Base-by-base conservation (phyloP, 106 monocot genomes). In the Apostasia shenzhenica region DNA sequence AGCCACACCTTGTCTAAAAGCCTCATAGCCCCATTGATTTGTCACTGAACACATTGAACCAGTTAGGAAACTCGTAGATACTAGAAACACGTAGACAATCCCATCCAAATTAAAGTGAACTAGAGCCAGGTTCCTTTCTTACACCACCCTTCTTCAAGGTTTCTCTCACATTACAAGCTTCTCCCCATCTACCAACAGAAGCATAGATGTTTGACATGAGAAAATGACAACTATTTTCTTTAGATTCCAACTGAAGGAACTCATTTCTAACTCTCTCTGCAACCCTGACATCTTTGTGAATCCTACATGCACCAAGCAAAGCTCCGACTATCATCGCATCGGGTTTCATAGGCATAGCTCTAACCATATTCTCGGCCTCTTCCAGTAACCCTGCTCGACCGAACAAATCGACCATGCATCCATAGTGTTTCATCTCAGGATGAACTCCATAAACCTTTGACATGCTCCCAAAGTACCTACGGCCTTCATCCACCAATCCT, bases 141-240 rank as follows among this genome's bases (percentile, higher is more conserved):
- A 82, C 78, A 45, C 82, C 73, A 43, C 52, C 73, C 57, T 61
- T 54, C 68, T 80, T 77, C 72, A 94, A 37, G 12, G 72, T 45
- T 3, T 44, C 47, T 69, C 94, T 87, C 57, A 81, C 70, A 0
- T 80, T 53, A 1, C 56, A 73, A 3, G 80, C 81, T 63, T 90
- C 94, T 51, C 59, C 26, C 94, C 90, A 94, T 66, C 75, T 76
- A 51, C 82, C 86, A 1, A 79, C 77, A 4, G 83, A 67, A 56
- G 90, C 84, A 71, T 90, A 94, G 10, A 94, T 82, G 66, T 87
- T 90, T 6, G 90, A 89, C 0, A 94, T 52, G 7, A 90, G 26
- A 53, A 94, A 70, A 76, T 82, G 84, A 72, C 86, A 84, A 42
- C 90, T 81, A 48, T 84, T 73, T 71, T 75, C 72, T 42, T 46